Evolutionary conservation across 345 rosid genomes (phyloP), one percentile per base, ranked within the genome.

Genomic region (Rhizophora apiculata): DNA sequence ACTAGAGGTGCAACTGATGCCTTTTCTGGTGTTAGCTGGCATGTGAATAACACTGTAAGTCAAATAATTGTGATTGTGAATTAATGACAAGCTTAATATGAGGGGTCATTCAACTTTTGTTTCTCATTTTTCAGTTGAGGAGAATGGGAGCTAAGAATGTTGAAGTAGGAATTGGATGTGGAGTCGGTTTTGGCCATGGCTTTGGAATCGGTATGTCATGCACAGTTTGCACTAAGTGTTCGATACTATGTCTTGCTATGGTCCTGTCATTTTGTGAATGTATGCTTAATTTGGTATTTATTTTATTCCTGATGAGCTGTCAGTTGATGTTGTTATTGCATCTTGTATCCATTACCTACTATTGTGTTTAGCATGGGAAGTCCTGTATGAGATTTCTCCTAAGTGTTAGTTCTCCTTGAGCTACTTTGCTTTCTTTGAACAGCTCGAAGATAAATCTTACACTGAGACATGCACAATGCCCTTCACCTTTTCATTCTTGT

Each of bases 1-100:
- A 81, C 97, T 18, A 85, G 98, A 82, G 99, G 98, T 57, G 97
- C 99, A 65, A 90, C 96, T 37, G 81, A 80, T 86, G 96, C 87
- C 3, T 86, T 95, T 73, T 89, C 97, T 13, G 98, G 97, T 39
- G 91, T 67, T 76, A 90, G 86, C 27, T 78, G 84, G 74, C 96
- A 88, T n/a, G 81, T 87, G 6, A 95, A 92, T 67, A 75, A 62
- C 6, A 85, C 89, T 70, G 98, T 95, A 74, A 82, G 88, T 74
- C 55, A 20, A 69, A 73, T 26, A 21, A 65, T 37, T 67, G n/a
- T 52, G 21, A 61, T 71, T 56, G n/a, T 30, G 3, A 29, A 58
- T 59, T 6, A 60, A 49, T 64, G 46, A 8, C 21, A 43, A 24
- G 49, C 55, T 64, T 21, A 57, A 26, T 72, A 15, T 65, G 49